Base-by-base conservation (phyloP, 345 rosid species). In the Populus simonii region DNA sequence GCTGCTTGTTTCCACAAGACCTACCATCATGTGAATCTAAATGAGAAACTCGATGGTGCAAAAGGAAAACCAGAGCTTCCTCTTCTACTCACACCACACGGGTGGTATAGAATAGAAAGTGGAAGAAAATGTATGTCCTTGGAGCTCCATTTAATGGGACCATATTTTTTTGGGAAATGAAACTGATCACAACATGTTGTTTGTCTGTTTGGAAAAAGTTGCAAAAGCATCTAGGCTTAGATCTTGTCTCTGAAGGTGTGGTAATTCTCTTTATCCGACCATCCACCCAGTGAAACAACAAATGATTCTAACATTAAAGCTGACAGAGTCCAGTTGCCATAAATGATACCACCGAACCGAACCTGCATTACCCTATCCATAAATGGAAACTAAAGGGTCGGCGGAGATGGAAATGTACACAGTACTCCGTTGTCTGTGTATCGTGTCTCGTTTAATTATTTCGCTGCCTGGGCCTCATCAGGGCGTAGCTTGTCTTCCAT, bases 191-290 rank as follows among this genome's bases (percentile, higher is more conserved):
- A 20, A n/a, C 45, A 10, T 51, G 41, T 22, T 41, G 70, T 29
- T 63, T 65, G 68, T 74, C 66, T 53, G 66, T 74, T 75, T 71
- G 79, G 71, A 41, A 71, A 36, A 72, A 43, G 62, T 71, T 4
- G 74, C 45, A 67, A 31, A 36, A 29, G 33, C 68, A 80, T 76
- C 76, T 49, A 67, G 4, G 36, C 29, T 22, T n/a, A 15, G 61
- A 22, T 41, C 38, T 12, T 55, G 33, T 15, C 13, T 67, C 31
- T 33, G 1, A 53, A 67, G 35, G 29, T 11, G 49, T 31, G 16
- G 8, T 25, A 41, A 41, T 41, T 41, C 45, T 12, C 31, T 6
- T 55, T 23, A 6, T 67, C 47, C 35, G 12, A 66, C 17, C 66
- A 23, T 53, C 15, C 43, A 57, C 29, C 71, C 11, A 6, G n/a